Percentiles rank a stretch among this genome's conserved stretches.
Evolutionary conservation across 202 grass and related monocot genomes (phyloP).

Genomic region (Setaria italica): DNA sequence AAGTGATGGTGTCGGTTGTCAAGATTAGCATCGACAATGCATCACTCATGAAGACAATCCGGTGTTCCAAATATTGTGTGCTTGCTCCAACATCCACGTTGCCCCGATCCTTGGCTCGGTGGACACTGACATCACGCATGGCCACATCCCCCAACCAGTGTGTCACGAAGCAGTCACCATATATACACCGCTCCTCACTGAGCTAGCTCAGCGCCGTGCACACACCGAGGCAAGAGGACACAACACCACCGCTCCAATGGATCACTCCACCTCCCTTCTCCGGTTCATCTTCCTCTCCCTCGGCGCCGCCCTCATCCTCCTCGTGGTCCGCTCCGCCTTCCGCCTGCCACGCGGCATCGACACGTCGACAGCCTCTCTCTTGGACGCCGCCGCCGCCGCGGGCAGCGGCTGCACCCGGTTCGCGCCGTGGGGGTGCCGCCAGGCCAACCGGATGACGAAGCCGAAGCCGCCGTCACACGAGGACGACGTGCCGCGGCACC

Average conservation of each 20-base stretch:
- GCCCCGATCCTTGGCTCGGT: too few relatives aligned
- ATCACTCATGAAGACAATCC: too few relatives aligned
- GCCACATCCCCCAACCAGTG: too few relatives aligned
- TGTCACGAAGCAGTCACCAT: too few relatives aligned
- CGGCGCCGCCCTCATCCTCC: conserved; percentile 58
- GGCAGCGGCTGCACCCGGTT: conserved; percentile 50
- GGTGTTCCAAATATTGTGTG: too few relatives aligned
- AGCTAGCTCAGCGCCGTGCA: conserved; percentile 8
- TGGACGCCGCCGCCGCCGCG: background rate
- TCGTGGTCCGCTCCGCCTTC: conserved; percentile 57
- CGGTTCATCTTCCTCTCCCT: conserved; percentile 68
- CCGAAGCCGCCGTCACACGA: conserved; percentile 46
- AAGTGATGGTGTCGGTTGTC: too few relatives aligned
- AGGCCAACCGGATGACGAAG: background rate
- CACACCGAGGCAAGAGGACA: background rate
- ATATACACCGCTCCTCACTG: background rate
- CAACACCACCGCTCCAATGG: conserved; percentile 39
- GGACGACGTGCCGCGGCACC: conserved; percentile 64
- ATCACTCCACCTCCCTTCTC: conserved; percentile 62
- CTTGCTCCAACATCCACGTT: too few relatives aligned
- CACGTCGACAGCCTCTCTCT: background rate
- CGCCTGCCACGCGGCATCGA: conserved; percentile 44
- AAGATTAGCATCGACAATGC: too few relatives aligned
- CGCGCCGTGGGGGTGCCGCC: conserved; percentile 52
- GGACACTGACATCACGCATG: too few relatives aligned